Conservation (phyloP, 306 rosid genomes). For the Castanea sativa region DNA sequence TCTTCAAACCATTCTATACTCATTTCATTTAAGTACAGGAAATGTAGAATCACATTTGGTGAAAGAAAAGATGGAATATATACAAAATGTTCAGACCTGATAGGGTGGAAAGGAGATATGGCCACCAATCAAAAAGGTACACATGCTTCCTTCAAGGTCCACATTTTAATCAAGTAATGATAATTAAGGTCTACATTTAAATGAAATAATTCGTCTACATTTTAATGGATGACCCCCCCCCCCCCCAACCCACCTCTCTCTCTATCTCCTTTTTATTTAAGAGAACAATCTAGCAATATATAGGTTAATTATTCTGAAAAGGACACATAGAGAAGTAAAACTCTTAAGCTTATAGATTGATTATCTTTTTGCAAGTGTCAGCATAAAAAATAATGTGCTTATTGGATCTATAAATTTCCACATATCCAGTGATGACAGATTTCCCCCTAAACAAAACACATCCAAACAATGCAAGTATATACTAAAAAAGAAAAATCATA, state of each 20-base stretch:
- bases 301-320: neutral
- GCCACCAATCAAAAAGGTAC: neutral
- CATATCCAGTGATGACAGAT: neutral
- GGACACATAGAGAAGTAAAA: neutral
- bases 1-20: neutral
- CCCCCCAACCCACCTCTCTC: too few relatives aligned
- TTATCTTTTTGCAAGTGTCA: neutral
- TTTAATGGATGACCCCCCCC: too few relatives aligned
- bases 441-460: neutral
- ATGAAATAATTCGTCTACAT: too few relatives aligned
- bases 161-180: neutral
- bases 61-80: neutral
- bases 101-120: neutral
- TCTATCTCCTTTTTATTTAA: neutral
- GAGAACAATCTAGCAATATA: neutral
- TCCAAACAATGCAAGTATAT: neutral
- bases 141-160: neutral
- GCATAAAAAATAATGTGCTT: neutral
- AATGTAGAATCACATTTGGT: neutral
- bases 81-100: neutral
- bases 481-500: slow-evolving; percentile 15
- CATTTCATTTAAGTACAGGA: neutral
- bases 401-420: neutral
- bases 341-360: neutral
- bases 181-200: too few relatives aligned